Evolutionary conservation across 2,329 filamentous ascomycete genomes (phyloP).

Genomic region (Colletotrichum viniferum): DNA sequence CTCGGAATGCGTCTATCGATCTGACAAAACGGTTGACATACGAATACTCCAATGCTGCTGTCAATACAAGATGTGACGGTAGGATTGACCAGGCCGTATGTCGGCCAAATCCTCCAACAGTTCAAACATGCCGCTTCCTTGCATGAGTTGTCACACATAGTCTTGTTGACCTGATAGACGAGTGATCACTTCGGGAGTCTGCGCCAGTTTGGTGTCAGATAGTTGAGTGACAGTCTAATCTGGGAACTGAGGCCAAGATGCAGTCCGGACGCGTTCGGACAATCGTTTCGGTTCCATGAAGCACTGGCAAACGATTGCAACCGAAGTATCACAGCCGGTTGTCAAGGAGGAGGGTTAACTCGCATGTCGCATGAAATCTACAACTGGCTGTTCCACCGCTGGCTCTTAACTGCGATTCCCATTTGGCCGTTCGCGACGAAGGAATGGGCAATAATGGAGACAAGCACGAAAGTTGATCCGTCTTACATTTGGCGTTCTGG

Average conservation of each 20-base stretch:
- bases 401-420: not conserved
- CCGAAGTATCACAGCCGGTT: not conserved
- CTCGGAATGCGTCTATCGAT: not conserved
- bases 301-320: not conserved
- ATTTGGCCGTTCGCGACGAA: not conserved
- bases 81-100: not conserved
- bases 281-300: not conserved
- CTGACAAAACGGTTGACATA: not conserved
- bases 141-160: not conserved
- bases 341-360: not conserved
- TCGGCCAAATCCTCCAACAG: not conserved
- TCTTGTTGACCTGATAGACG: not conserved
- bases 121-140: not conserved
- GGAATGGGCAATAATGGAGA: not conserved
- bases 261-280: not conserved
- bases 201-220: not conserved
- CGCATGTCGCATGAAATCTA: not conserved
- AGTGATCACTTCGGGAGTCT: not conserved
- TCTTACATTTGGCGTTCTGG: not conserved
- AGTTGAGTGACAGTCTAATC: not conserved
- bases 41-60: not conserved
- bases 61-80: not conserved
- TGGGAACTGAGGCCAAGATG: not conserved
- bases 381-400: accelerated
- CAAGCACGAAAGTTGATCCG: not conserved